Base-by-base conservation (phyloP, 345 rosid species). In the Brassica carinata region DNA sequence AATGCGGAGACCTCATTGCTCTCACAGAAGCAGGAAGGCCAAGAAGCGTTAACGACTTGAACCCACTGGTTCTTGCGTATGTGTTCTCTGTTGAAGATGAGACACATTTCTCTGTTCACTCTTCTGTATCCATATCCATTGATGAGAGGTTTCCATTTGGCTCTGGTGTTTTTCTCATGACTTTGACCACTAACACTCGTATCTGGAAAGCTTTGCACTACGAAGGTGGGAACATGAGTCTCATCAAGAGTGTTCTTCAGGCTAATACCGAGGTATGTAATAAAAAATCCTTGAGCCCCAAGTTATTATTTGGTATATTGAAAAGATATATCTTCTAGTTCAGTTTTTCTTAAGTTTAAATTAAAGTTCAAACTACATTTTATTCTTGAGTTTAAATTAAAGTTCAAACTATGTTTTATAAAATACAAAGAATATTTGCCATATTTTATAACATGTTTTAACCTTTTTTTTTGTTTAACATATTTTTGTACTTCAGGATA, bases 171-270 rank as follows among this genome's bases (percentile, higher is more conserved):
- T 85, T 57, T 63, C 76, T 87, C 4, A 82, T 65, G 66, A 82
- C 18, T 55, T 19, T 87, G 58, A 82, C 79, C 1, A 79, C 90
- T 17, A 85, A 78, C 64, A 65, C 80, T 64, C 84, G 87, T 2
- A 85, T 87, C 45, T 87, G 85, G 86, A 82, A 64, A 1, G 85
- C 88, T n/a, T 66, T 87, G 67, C 69, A 79, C n/a, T 68, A 75
- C 10, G 34, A 15, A 5, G 72, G 5, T 31, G 36, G 38, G 0
- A 80, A 84, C 63, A 17, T 45, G 73, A 68, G 55, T 19, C 70
- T 87, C 15, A 85, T 87, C 63, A 14, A 84, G 63, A 62, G 71
- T 69, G 83, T 82, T 27, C 57, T 80, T 64, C 77, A 78, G 14
- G 70, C 26, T 18, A 71, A 81, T 62, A 51, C 73, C 2, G 17